A percentile compares a stretch with the other conserved stretches of the same genome.
Conservation (phyloP, 805 yeast species). For the Teunomyces tritomae region DNA sequence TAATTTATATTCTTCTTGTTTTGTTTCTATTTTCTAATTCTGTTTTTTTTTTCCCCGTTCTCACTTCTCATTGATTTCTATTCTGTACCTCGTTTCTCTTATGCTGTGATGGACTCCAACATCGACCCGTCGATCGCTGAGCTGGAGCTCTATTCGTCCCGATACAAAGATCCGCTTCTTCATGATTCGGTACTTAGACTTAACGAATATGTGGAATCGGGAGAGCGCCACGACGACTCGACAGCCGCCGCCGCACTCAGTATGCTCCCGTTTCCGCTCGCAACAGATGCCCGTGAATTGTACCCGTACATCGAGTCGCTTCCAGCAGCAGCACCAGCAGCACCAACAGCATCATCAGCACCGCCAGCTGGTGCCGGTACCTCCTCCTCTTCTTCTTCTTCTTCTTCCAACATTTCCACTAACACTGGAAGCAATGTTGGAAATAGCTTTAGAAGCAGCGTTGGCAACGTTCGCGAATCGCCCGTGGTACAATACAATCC, state of each 20-base stretch:
- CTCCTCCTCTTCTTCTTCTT: neutral
- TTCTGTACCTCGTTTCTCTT: neutral
- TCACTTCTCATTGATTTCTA: too few relatives aligned
- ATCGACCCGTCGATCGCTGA: constrained; percentile 18
- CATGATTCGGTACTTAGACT: constrained; percentile 12
- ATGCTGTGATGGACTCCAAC: constrained; percentile 15
- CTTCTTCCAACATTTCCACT: too few relatives aligned
- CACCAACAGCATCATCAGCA: neutral
- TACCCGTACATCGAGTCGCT: constrained; percentile 1
- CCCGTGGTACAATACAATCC: constrained; percentile 32
- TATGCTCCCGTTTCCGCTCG: constrained; percentile 18
- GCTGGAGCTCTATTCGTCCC: constrained; percentile 13
- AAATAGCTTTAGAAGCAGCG: neutral
- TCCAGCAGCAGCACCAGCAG: neutral
- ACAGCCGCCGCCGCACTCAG: constrained; percentile 20
- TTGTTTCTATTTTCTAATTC: too few relatives aligned
- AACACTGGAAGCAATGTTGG: too few relatives aligned
- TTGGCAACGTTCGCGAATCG: neutral
- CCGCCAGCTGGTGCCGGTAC: neutral
- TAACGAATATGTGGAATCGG: constrained; percentile 13
- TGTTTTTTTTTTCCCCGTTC: neutral
- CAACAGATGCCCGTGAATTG: constrained; percentile 1
- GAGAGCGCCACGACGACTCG: constrained; percentile 5
- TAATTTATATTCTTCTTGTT: too few relatives aligned
- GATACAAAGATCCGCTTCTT: constrained; percentile 4